These are phyloP conservation scores for Tetrahymena borealis DNA, from an alignment of 73 alveolate species.

Conservation along the genomic window DNA sequence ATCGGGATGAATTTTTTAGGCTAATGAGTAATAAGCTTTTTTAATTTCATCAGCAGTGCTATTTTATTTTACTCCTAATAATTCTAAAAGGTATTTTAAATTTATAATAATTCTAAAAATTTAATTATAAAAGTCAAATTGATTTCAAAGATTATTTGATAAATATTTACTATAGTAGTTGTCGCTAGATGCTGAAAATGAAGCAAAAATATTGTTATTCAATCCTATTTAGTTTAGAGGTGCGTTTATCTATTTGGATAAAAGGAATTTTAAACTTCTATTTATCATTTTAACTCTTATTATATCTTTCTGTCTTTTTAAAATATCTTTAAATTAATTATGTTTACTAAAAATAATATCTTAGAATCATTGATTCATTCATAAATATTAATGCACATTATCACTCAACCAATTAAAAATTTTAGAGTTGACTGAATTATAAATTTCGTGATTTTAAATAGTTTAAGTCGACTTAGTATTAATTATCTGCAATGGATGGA, in stretches of 20 bases:
- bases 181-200: background rate
- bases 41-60: conserved; percentile 77
- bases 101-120: background rate
- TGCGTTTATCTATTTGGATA: background rate
- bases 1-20: conserved; percentile 89
- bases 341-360: too few relatives aligned
- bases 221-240: background rate
- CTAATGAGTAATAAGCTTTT: conserved; percentile 79
- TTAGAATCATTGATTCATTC: too few relatives aligned
- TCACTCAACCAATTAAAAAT: too few relatives aligned
- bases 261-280: background rate
- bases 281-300: background rate
- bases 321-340: too few relatives aligned
- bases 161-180: background rate
- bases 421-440: too few relatives aligned
- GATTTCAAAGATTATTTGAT: background rate
- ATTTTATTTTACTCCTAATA: conserved; percentile 60
- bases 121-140: background rate
- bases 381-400: too few relatives aligned
- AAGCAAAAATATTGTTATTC: background rate
- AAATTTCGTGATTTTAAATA: too few relatives aligned
- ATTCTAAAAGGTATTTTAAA: conserved; percentile 30
- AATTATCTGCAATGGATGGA: too few relatives aligned
- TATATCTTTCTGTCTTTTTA: background rate
- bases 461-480: too few relatives aligned